Evolutionary conservation across 306 rosid genomes (phyloP).

Genomic region (Citrullus amarus): DNA sequence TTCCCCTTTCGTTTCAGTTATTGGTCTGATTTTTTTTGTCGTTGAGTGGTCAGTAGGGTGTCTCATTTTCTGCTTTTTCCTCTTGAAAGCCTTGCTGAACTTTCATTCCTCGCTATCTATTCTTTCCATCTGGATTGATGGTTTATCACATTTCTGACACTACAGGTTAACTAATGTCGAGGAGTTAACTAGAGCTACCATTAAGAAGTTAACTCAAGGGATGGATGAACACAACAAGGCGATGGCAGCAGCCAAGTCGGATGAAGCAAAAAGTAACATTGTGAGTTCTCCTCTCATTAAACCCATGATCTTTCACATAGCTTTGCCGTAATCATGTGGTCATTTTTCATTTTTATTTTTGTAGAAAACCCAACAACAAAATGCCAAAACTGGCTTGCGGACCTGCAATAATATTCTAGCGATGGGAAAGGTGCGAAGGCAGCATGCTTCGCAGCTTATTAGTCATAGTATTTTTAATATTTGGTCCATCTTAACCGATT

Average conservation of each 20-base stretch:
- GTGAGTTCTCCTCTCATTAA: slow-evolving; percentile 37
- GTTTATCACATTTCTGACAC: neutral
- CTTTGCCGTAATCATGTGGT: neutral
- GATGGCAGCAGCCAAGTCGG: slow-evolving; percentile 88
- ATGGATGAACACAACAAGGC: slow-evolving; percentile 90
- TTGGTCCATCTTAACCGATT: neutral
- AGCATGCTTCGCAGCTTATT: neutral
- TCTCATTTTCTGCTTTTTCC: neutral
- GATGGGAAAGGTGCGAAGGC: slow-evolving; percentile 61
- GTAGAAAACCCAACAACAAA: slow-evolving; percentile 87
- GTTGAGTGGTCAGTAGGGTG: neutral
- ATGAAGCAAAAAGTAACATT: slow-evolving; percentile 72
- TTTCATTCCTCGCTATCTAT: neutral
- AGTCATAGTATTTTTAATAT: neutral
- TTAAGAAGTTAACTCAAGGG: slow-evolving; percentile 94
- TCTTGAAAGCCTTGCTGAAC: neutral
- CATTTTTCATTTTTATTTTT: neutral
- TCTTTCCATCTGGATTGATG: neutral
- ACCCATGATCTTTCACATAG: neutral
- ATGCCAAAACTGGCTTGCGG: slow-evolving; percentile 86
- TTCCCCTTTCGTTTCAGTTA: neutral
- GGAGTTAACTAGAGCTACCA: slow-evolving; percentile 84
- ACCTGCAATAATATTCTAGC: slow-evolving; percentile 87
- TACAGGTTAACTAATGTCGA: slow-evolving; percentile 69
- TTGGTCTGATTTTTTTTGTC: neutral